Evolutionary conservation across 176 grass and related monocot species (phyloP).

Genomic region (Metroxylon sagu): DNA sequence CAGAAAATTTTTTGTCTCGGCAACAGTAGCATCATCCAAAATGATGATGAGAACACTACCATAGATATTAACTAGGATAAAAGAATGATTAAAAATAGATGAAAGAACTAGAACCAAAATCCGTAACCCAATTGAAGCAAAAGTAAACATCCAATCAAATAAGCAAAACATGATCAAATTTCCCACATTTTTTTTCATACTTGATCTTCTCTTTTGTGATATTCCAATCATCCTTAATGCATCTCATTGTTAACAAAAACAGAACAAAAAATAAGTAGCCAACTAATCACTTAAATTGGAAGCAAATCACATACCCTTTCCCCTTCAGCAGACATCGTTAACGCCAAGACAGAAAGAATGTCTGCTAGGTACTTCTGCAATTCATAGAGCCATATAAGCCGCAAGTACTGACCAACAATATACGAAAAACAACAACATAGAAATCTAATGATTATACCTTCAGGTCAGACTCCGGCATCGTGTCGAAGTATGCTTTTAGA

Average conservation of each 20-base stretch:
- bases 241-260: not conserved
- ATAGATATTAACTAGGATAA: too few species aligned
- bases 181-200: too few species aligned
- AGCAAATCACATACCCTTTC: slow-evolving; percentile 56
- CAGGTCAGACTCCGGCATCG: slow-evolving; percentile 63
- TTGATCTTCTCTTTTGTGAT: too few species aligned
- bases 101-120: too few species aligned
- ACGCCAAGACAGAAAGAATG: slow-evolving; percentile 74
- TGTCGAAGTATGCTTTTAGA: slow-evolving; percentile 67
- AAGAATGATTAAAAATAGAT: too few species aligned
- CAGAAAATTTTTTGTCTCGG: too few species aligned
- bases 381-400: slow-evolving; percentile 8
- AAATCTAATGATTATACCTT: slow-evolving; percentile 35
- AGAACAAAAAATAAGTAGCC: not conserved
- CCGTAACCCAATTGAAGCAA: too few species aligned
- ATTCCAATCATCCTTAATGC: not conserved
- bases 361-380: slow-evolving; percentile 78
- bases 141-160: too few species aligned
- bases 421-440: not conserved
- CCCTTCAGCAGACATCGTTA: slow-evolving; percentile 91
- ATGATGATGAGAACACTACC: too few species aligned
- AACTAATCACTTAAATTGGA: not conserved
- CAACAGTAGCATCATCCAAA: too few species aligned
- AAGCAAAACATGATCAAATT: too few species aligned
- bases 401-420: not conserved